A percentile compares a stretch with the other conserved stretches of the same genome.
phyloP scores from a whole-genome alignment of 2,329 filamentous ascomycete species.

The Cladosporium sp. region DNA sequence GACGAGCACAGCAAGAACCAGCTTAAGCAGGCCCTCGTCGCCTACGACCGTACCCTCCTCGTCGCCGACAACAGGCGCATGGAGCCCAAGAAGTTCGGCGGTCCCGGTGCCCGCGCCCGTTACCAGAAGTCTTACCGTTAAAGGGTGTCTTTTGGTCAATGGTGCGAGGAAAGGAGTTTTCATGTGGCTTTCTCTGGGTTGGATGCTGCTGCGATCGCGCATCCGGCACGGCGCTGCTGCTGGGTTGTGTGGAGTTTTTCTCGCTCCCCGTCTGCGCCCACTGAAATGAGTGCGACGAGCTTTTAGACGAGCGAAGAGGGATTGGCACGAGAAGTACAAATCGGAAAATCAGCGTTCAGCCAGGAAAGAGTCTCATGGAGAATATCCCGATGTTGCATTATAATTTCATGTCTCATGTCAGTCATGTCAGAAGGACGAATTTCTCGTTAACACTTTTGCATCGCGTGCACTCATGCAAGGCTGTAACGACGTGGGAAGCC shows the following conservation, averaged over 20 bases:
- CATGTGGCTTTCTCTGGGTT: conserved; percentile 19
- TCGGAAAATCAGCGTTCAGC: conserved; percentile 19
- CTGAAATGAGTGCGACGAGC: conserved; percentile 15
- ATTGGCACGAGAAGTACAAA: conserved; percentile 17
- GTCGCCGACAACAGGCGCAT: conserved; percentile 98
- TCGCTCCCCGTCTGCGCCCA: conserved; percentile 11
- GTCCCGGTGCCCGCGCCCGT: conserved; percentile 89
- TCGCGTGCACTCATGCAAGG: background rate
- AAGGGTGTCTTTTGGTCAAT: conserved; percentile 37
- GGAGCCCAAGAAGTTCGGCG: conserved; percentile 98
- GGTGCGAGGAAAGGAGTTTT: conserved; percentile 18
- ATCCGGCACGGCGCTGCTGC: conserved; percentile 16
- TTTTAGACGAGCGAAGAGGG: conserved; percentile 17
- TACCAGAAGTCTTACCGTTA: conserved; percentile 99
- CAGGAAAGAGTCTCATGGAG: conserved; percentile 20
- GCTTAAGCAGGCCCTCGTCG: conserved; percentile 93
- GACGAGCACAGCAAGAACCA: conserved; percentile 99
- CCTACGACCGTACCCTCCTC: conserved; percentile 95
- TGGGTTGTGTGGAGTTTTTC: conserved; percentile 19
- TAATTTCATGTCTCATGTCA: conserved; percentile 19
- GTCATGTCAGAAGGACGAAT: conserved; percentile 14
- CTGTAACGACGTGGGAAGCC: background rate
- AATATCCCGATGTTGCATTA: conserved; percentile 17
- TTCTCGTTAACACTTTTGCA: background rate
- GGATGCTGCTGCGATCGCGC: conserved; percentile 19